Evolutionary conservation across 75 land plant genomes (phyloP), one percentile per base, ranked within the genome.

Genomic region (Selaginella moellendorffii): DNA sequence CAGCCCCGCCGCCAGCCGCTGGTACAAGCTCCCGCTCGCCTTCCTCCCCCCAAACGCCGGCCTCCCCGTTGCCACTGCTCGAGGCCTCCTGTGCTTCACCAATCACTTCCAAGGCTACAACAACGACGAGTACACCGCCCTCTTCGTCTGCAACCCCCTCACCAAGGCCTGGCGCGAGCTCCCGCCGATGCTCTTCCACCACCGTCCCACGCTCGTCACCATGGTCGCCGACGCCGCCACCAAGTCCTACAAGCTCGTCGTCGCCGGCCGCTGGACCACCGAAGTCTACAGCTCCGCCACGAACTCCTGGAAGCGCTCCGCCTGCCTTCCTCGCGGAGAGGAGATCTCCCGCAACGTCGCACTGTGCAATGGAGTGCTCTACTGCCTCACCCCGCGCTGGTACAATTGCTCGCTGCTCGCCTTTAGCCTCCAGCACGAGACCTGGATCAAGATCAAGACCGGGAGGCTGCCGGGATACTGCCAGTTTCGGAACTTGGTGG

Each of bases 191-290:
- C 59, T 69, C 27, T 69, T 62, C 54, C 59, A 69, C 59, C 65
- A 63, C 0, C 58, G 71, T 30, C 71, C 71, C 26, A 51, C 63
- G 22, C 59, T 69, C 26, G 71, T 69, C 20, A 59, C 53, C 12
- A 31, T 69, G 71, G 28, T 69, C 61, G 63, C n/a, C 42, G 31
- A 69, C 19, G 46, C 53, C 30, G 19, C 46, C 2, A 27, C 29
- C 0, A 42, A 61, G 46, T 29, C 65, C 17, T 69, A 69, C 22
- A 59, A 69, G 28, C 51, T 69, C 0, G 31, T 69, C 51, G 71
- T 63, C n/a, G 71, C 71, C 0, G 71, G 71, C 2, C 71, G 71
- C 10, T 69, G 71, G 71, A 69, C 71, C 2, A 69, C 71, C 5
- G 71, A 69, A 36, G 63, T 69, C 0, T 69, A 59, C 28, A 53